Conservation (phyloP, 106 monocot species). For the Apostasia shenzhenica region DNA sequence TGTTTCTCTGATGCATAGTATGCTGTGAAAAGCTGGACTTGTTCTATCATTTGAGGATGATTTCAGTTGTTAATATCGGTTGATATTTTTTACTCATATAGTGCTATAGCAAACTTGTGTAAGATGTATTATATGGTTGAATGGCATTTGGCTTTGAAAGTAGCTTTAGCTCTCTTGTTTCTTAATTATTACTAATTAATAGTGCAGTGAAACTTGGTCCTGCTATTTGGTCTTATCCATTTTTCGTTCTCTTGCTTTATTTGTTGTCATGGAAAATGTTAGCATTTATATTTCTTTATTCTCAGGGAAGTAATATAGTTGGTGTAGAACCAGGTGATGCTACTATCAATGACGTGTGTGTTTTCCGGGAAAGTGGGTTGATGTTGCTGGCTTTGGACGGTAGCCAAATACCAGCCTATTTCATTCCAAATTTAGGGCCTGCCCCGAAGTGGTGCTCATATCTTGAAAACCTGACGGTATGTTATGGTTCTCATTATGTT, state of each 20-base stretch:
- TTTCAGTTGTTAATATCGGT: no score
- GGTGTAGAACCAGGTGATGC: conserved; percentile 74
- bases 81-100: no score
- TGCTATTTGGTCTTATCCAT: not conserved
- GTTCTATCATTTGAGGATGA: no score
- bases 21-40: no score
- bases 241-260: not conserved
- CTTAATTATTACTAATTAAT: no score
- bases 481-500: not conserved
- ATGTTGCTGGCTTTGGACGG: conserved; percentile 75
- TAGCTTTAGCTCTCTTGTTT: no score
- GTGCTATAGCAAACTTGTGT: no score
- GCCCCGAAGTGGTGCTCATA: conserved; percentile 92
- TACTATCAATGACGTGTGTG: conserved; percentile 75
- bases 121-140: no score
- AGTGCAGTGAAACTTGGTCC: no score
- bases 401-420: conserved; percentile 83
- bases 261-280: not conserved
- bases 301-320: conserved; percentile 80
- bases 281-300: conserved; percentile 9
- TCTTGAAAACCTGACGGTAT: conserved; percentile 78
- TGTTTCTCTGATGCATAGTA: no score
- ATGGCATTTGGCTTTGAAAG: no score
- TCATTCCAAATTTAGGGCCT: conserved; percentile 81
- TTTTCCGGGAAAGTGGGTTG: conserved; percentile 78